Base-by-base conservation (phyloP, 176 grass and related monocot species). In the Stipa capillata region DNA sequence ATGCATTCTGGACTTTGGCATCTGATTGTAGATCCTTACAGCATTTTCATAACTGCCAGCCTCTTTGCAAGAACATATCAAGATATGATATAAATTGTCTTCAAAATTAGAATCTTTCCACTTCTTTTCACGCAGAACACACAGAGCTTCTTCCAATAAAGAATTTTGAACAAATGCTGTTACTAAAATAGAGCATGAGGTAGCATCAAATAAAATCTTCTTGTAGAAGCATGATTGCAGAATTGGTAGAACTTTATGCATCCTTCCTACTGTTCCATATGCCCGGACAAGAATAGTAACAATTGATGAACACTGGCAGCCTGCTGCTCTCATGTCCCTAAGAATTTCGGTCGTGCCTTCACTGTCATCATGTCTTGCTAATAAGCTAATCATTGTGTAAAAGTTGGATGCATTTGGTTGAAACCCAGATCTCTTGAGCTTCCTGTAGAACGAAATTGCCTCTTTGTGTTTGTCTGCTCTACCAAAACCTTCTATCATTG, bases 1-100 rank as follows among this genome's bases (percentile, higher is more conserved):
- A 37, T 39, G 47, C 44, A n/a, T 84, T 79, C 29, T 31, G 65
- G 62, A 85, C 59, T 94, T 83, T 8, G 83, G 85, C 85, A 92
- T 90, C 35, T 90, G 85, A 63, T 51, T 82, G 68, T 82, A 97
- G 71, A 97, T 76, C 80, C 72, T 90, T 35, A 94, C 72, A 84
- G 87, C 87, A 92, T 87, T 77, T 17, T 87, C 84, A 50, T 79
- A 90, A 60, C 24, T 45, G n/a, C 85, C 73, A 64, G 76, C 67
- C 69, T 97, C 94, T 87, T 94, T 97, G 83, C 94, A 97, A 59
- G 73, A 87, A 87, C 94, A 94, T 79, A 97, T 94, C 73, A 97
- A 82, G 13, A 92, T 43, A 89, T 97, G 94, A 55, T 94, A 97
- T 79, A 97, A 75, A 39, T 85, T 97, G 16, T 94, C 91, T 59